These are phyloP conservation scores for Tulasnella sp. DNA, from an alignment of 768 basidiomycete genomes.

Conservation along the genomic window DNA sequence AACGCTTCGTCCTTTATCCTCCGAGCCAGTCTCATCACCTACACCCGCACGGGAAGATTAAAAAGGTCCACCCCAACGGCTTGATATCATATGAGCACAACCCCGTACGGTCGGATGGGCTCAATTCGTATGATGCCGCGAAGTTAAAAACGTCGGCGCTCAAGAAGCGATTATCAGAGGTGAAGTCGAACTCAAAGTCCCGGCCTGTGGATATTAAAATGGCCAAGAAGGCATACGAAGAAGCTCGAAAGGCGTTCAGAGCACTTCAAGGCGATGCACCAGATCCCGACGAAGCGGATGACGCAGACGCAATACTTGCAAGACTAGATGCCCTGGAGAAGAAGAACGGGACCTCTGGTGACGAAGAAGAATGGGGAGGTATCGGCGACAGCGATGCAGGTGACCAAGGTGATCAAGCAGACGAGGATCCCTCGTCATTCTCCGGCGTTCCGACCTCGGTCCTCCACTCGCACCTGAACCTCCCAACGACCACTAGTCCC, in stretches of 20 bases:
- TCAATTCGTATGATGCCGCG: conserved; percentile 12
- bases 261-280: not conserved
- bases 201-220: not conserved
- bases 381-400: not conserved
- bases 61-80: conserved; percentile 23
- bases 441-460: conserved; percentile 18
- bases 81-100: conserved; percentile 22
- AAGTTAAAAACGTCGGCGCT: not conserved
- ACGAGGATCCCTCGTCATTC: conserved; percentile 14
- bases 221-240: not conserved
- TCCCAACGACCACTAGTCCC: conserved; percentile 20
- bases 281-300: not conserved
- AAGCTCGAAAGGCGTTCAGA: not conserved
- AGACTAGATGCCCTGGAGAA: conserved; percentile 1
- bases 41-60: conserved; percentile 23
- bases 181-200: not conserved
- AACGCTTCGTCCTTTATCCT: conserved; percentile 27
- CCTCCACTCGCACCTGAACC: conserved; percentile 7
- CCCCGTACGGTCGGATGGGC: conserved; percentile 17
- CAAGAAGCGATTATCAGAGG: not conserved
- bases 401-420: not conserved
- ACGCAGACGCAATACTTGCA: conserved; percentile 18
- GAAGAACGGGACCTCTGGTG: not conserved
- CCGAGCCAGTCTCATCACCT: not conserved
- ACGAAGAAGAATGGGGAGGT: conserved; percentile 27